Evolutionary conservation across 2,329 filamentous ascomycete species (phyloP).

Genomic region (Colletotrichum simmondsii): DNA sequence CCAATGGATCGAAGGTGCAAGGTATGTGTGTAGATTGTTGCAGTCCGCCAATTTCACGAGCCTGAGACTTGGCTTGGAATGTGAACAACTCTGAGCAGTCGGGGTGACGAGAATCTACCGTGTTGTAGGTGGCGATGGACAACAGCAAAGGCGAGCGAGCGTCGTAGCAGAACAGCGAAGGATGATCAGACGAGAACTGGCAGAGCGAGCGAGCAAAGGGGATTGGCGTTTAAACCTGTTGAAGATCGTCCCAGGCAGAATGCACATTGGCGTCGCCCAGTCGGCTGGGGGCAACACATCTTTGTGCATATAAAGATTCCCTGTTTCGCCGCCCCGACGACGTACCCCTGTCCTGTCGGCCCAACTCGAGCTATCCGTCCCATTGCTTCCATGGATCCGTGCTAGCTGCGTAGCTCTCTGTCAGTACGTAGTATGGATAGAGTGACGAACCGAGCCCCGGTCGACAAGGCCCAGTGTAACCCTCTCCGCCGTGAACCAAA

Average conservation of each 20-base stretch:
- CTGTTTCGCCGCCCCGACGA: conserved; percentile 32
- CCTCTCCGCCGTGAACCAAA: not conserved
- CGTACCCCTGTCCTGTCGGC: conserved; percentile 27
- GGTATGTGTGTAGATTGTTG: conserved; percentile 27
- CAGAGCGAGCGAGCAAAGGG: conserved; percentile 17
- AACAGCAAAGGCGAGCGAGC: conserved; percentile 4
- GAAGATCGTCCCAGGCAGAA: conserved; percentile 32
- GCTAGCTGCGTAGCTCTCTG: not conserved
- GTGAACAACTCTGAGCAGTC: not conserved
- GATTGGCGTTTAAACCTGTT: conserved; percentile 35
- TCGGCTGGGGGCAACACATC: conserved; percentile 27
- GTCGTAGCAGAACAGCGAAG: conserved; percentile 15
- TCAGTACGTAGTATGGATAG: not conserved
- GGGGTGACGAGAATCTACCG: conserved; percentile 4
- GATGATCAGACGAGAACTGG: conserved; percentile 11
- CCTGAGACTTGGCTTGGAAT: conserved; percentile 20
- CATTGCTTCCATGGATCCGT: conserved; percentile 19
- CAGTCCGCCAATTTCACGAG: conserved; percentile 20
- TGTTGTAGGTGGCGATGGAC: not conserved
- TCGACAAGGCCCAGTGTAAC: conserved; percentile 17
- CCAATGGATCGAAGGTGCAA: not conserved
- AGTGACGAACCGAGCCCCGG: conserved; percentile 23
- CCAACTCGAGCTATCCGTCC: conserved; percentile 28
- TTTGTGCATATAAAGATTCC: conserved; percentile 33
- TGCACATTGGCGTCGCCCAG: conserved; percentile 22